Evolutionary conservation across 495 filamentous ascomycete genomes (phyloP).

Genomic region (Bathelium albidoporum): DNA sequence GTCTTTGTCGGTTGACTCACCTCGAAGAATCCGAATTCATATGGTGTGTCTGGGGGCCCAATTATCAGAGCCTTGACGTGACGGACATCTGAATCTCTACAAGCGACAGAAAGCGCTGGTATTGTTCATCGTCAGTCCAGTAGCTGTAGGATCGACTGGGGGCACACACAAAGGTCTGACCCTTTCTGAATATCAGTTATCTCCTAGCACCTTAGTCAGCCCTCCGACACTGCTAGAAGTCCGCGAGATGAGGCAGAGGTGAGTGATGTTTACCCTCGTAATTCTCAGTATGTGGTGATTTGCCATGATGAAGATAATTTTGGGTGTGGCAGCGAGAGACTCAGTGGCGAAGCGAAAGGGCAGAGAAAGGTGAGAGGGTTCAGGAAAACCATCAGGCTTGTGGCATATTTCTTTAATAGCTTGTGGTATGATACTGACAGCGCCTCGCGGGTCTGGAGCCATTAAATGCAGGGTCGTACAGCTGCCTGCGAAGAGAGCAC

Average conservation of each 20-base stretch:
- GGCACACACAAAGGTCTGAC: slow-evolving; percentile 63
- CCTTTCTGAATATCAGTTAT: slow-evolving; percentile 71
- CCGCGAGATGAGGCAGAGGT: slow-evolving; percentile 11
- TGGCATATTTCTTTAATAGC: background rate
- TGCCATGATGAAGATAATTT: slow-evolving; percentile 42
- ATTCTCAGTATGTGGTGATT: slow-evolving; percentile 81
- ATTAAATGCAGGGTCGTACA: background rate
- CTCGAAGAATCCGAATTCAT: slow-evolving; percentile 96
- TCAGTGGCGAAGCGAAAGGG: background rate
- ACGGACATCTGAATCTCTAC: slow-evolving; percentile 75
- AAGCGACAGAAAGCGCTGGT: slow-evolving; percentile 74
- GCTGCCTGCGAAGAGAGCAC: background rate
- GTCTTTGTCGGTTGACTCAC: slow-evolving; percentile 35
- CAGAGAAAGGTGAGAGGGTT: background rate
- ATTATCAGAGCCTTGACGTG: slow-evolving; percentile 83
- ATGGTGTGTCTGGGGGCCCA: slow-evolving; percentile 88
- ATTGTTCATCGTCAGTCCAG: slow-evolving; percentile 8
- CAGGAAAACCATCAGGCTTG: background rate
- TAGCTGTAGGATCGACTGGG: background rate
- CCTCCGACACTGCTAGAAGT: background rate
- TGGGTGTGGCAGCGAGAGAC: background rate
- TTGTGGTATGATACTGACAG: background rate
- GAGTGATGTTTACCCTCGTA: slow-evolving; percentile 51
- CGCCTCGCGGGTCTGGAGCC: background rate
- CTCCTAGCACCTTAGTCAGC: slow-evolving; percentile 44